These are phyloP conservation scores for Beauveria sp. DNA, from an alignment of 2,329 filamentous ascomycete genomes.

Conservation along the genomic window DNA sequence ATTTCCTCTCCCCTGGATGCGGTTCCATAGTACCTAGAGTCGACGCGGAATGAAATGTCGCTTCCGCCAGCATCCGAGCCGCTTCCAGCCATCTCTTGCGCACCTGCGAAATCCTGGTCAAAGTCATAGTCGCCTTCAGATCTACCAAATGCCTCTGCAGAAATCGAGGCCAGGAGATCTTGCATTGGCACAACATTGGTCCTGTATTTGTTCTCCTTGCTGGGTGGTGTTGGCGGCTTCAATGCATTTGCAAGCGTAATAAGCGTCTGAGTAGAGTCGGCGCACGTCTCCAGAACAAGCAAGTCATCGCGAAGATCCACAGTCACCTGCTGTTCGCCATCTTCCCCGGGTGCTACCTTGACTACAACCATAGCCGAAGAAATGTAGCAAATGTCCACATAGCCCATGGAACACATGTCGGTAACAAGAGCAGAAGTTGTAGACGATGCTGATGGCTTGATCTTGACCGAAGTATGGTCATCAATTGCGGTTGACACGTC, in stretches of 20 bases:
- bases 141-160: conserved; percentile 69
- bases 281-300: conserved; percentile 87
- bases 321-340: conserved; percentile 61
- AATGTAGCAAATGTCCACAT: conserved; percentile 78
- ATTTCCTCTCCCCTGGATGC: conserved; percentile 36
- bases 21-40: conserved; percentile 42
- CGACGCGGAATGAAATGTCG: conserved; percentile 30
- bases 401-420: conserved; percentile 59
- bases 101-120: conserved; percentile 54
- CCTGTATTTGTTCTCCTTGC: conserved; percentile 74
- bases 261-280: conserved; percentile 92
- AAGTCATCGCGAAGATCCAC: conserved; percentile 80
- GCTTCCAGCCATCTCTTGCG: conserved; percentile 39
- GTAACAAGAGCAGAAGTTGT: conserved; percentile 43
- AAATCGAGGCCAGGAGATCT: conserved; percentile 84
- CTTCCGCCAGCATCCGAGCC: conserved; percentile 23
- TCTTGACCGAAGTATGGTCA: conserved; percentile 11
- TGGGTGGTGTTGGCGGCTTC: conserved; percentile 75
- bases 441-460: conserved; percentile 22
- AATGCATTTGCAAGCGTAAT: conserved; percentile 72
- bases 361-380: conserved; percentile 69
- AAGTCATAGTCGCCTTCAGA: conserved; percentile 55
- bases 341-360: conserved; percentile 44
- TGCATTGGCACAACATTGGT: conserved; percentile 80
- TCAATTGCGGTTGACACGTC: conserved; percentile 41